A percentile compares a stretch with the other conserved stretches of the same genome.
Evolutionary conservation across 495 filamentous ascomycete species (phyloP).

Genomic region (Lichina pygmaea): DNA sequence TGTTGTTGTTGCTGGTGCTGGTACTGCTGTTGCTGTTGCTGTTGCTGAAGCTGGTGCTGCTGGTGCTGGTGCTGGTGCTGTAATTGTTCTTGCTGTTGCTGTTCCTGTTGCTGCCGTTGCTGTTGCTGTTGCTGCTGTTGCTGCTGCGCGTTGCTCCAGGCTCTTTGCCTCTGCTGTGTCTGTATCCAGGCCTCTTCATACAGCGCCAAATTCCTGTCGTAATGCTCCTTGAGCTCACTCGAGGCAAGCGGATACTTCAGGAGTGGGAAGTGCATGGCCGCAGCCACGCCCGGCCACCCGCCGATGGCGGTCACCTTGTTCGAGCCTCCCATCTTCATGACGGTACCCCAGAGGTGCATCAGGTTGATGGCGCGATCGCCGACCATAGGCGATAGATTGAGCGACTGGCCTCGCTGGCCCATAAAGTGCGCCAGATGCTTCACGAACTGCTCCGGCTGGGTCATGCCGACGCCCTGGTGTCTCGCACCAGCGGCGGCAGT

Average conservation of each 20-base stretch:
- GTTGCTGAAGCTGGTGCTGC: no score
- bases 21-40: no score
- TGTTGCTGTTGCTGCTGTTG: constrained; percentile 10
- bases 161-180: constrained; percentile 28
- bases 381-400: constrained; percentile 44
- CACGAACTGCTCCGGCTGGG: constrained; percentile 40
- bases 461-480: neutral
- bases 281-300: constrained; percentile 45
- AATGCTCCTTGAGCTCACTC: constrained; percentile 41
- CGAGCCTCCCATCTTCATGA: constrained; percentile 56
- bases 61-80: constrained; percentile 5
- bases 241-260: constrained; percentile 36
- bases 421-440: constrained; percentile 48
- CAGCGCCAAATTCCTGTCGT: constrained; percentile 39
- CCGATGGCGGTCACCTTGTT: constrained; percentile 38
- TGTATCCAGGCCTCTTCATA: constrained; percentile 51
- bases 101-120: neutral
- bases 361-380: constrained; percentile 43
- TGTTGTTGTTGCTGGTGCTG: no score
- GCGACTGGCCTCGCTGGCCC: constrained; percentile 32
- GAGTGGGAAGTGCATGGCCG: constrained; percentile 33
- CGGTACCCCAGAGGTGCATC: constrained; percentile 44
- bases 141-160: constrained; percentile 25
- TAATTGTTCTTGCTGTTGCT: constrained; percentile 7
- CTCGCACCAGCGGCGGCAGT: neutral